phyloP scores from a whole-genome alignment of 352 stramenopile species.

The Phytophthora hibernalis region DNA sequence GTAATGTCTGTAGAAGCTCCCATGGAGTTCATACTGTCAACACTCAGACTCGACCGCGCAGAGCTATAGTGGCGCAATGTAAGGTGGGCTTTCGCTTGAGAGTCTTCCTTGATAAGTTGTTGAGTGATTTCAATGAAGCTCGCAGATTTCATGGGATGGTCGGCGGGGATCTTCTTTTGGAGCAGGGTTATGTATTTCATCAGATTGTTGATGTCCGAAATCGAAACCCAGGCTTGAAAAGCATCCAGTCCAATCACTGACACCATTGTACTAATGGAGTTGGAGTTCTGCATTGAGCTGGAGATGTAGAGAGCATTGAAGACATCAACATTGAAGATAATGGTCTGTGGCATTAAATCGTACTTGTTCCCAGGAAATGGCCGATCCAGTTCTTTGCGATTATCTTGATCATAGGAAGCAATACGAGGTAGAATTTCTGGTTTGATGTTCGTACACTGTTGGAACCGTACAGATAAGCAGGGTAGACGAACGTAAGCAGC shows the following conservation, averaged over 20 bases:
- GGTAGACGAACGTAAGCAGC: slow-evolving; percentile 46
- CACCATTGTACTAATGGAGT: slow-evolving; percentile 27
- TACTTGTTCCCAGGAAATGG: slow-evolving; percentile 7
- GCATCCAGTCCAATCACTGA: slow-evolving; percentile 38
- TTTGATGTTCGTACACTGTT: slow-evolving; percentile 8
- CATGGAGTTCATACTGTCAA: neutral
- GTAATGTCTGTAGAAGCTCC: neutral
- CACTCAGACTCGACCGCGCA: neutral
- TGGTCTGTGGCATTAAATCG: slow-evolving; percentile 40
- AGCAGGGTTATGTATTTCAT: slow-evolving; percentile 3
- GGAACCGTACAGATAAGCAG: slow-evolving; percentile 47
- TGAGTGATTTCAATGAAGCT: slow-evolving; percentile 20
- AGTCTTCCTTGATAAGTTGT: slow-evolving; percentile 15
- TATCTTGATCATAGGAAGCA: slow-evolving; percentile 51
- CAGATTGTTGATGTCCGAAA: slow-evolving; percentile 19
- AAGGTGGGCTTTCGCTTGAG: slow-evolving; percentile 4
- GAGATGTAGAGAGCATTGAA: slow-evolving; percentile 52
- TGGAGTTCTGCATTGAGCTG: slow-evolving; percentile 42
- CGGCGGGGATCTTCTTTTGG: slow-evolving; percentile 8
- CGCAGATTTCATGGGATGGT: neutral
- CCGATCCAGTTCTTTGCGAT: slow-evolving; percentile 41
- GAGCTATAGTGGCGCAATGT: slow-evolving; percentile 2
- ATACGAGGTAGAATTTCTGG: slow-evolving; percentile 37
- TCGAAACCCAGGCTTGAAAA: slow-evolving; percentile 28
- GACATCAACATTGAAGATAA: slow-evolving; percentile 55